These are phyloP conservation scores for Ophiostoma montium DNA, from an alignment of 2,329 filamentous ascomycete genomes.

Conservation along the genomic window DNA sequence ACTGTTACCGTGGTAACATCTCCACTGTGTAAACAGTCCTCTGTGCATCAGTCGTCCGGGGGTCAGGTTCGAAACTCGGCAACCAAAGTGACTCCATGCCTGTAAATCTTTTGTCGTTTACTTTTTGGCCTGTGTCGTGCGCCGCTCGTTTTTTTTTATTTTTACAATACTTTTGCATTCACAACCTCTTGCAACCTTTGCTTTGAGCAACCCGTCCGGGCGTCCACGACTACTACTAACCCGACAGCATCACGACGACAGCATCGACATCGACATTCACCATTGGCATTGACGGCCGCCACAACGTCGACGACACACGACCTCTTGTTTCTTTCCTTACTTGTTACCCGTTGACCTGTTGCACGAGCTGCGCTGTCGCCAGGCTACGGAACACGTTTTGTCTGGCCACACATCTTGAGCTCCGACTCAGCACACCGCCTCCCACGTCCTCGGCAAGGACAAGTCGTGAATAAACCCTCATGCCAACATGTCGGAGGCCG, in stretches of 20 bases:
- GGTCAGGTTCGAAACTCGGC: conserved; percentile 2
- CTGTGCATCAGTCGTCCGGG: neutral
- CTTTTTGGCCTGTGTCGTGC: neutral
- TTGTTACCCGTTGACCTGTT: neutral
- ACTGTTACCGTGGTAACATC: conserved; percentile 7
- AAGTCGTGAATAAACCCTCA: neutral
- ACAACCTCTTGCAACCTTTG: neutral
- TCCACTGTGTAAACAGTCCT: conserved; percentile 9
- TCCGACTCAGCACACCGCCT: neutral
- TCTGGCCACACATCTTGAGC: neutral
- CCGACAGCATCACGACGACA: conserved; percentile 1
- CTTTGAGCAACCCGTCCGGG: conserved; percentile 2
- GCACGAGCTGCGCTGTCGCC: neutral
- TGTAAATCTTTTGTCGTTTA: neutral
- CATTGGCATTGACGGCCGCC: neutral
- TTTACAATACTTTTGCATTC: conserved; percentile 1
- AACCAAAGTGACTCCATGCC: conserved; percentile 6
- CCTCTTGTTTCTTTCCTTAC: neutral
- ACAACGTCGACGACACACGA: neutral
- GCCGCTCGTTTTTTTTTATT: neutral
- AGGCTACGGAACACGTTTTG: no score
- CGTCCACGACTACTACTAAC: neutral
- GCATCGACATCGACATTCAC: neutral
- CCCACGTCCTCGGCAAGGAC: neutral
- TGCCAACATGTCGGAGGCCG: conserved; percentile 45